phyloP scores from a whole-genome alignment of 1,139 yeast genomes.

The Nakaseomyces sp. region DNA sequence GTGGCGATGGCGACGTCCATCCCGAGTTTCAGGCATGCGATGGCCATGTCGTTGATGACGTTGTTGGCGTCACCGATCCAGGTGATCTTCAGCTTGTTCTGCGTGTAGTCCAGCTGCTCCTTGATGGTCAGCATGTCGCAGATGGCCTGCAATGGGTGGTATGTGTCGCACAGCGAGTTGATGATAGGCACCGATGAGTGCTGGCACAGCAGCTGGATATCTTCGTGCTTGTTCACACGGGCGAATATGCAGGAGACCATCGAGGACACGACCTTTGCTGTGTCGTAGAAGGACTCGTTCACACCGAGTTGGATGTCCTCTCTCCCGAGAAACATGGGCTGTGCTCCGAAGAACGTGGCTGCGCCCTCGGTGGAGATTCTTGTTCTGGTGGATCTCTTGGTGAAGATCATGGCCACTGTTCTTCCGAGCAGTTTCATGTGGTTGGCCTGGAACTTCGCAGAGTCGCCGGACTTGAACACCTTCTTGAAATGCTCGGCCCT shows the following conservation, averaged over 20 bases:
- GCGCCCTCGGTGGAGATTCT: conserved; percentile 95
- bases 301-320: conserved; percentile 96
- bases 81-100: conserved; percentile 55
- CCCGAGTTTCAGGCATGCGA: conserved; percentile 80
- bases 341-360: conserved; percentile 85
- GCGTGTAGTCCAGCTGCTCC: conserved; percentile 52
- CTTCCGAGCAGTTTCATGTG: conserved; percentile 64
- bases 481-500: conserved; percentile 58
- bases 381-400: conserved; percentile 91
- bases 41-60: conserved; percentile 87
- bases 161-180: conserved; percentile 85
- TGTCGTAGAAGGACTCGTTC: conserved; percentile 81
- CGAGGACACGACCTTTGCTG: conserved; percentile 80
- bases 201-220: conserved; percentile 65
- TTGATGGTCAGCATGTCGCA: conserved; percentile 81
- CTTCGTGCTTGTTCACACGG: conserved; percentile 80
- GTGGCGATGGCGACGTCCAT: conserved; percentile 78
- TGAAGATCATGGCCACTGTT: conserved; percentile 71
- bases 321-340: conserved; percentile 91
- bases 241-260: conserved; percentile 96
- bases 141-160: conserved; percentile 92
- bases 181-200: conserved; percentile 83
- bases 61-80: conserved; percentile 98
- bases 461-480: conserved; percentile 44
- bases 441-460: conserved; percentile 38